Conservation (phyloP, 257 asterid genomes). For the Solanum megistacrolobum region DNA sequence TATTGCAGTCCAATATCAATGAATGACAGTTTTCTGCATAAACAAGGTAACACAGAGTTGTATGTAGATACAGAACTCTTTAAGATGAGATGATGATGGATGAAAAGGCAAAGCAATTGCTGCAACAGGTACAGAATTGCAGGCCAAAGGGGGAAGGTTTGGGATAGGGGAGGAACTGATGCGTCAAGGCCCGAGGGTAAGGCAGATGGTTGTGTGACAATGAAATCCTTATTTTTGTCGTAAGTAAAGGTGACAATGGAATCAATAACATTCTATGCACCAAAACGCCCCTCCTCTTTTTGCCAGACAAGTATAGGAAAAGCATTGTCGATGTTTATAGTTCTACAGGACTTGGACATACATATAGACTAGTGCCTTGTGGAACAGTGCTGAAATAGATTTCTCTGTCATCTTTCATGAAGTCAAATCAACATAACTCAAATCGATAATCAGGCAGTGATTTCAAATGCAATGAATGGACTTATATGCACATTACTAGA, state of each 20-base stretch:
- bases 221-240: background rate
- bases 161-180: background rate
- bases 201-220: background rate
- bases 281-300: background rate
- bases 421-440: background rate
- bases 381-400: background rate
- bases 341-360: background rate
- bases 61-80: background rate
- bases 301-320: background rate
- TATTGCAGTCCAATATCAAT: background rate
- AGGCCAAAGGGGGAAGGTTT: background rate
- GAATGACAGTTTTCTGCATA: background rate
- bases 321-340: background rate
- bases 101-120: background rate
- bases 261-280: background rate
- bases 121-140: background rate
- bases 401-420: background rate
- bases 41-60: background rate
- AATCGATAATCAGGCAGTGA: background rate
- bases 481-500: background rate
- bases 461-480: background rate
- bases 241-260: background rate
- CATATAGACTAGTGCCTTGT: background rate
- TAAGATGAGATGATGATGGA: background rate
- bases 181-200: background rate